Evolutionary conservation across 768 basidiomycete species (phyloP), one percentile per base, ranked within the genome.

Genomic region (Mycena galericulata): DNA sequence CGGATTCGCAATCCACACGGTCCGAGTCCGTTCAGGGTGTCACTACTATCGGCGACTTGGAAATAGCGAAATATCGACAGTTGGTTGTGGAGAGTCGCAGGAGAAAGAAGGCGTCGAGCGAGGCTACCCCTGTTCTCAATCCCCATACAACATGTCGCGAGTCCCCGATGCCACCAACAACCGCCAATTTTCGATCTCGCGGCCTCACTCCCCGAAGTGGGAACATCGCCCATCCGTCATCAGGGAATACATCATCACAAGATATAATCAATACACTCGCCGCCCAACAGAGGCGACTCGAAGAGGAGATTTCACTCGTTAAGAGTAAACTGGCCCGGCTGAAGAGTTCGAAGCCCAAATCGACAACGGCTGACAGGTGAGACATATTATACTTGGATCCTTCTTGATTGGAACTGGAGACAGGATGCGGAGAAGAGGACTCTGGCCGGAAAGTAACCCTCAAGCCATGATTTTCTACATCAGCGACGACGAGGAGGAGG

Each of bases 401-500:
- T 22, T 40, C 18, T 26, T 20, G 6, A 14, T 24, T 58, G 61
- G 43, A 24, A 26, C 41, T 43, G 27, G 29, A 45, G 43, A 3
- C 49, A 62, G 58, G 36, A 60, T 58, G 50, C 38, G 57, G 50
- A 54, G 32, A 32, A 50, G 34, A 22, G 34, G 24, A 29, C 67
- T 51, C 17, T 70, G 64, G 69, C 69, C 69, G 11, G 22, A 51
- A 30, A 62, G 14, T n/a, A 51, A 61, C 53, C 40, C n/a, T 1
- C 20, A 55, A 15, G 24, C 53, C 11, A 6, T 66, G 53, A 49
- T 66, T 38, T 12, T 62, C 9, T 34, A 59, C 30, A 45, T 62
- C 27, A 66, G 64, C 49, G 69, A 70, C 54, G 69, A 70, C 40
- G 63, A 66, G 27, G 67, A 57, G 2, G 60, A 43, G n/a, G 43